Evolutionary conservation across 2,329 filamentous ascomycete species (phyloP), one percentile per base, ranked within the genome.

Genomic region (Eutypella sp.): DNA sequence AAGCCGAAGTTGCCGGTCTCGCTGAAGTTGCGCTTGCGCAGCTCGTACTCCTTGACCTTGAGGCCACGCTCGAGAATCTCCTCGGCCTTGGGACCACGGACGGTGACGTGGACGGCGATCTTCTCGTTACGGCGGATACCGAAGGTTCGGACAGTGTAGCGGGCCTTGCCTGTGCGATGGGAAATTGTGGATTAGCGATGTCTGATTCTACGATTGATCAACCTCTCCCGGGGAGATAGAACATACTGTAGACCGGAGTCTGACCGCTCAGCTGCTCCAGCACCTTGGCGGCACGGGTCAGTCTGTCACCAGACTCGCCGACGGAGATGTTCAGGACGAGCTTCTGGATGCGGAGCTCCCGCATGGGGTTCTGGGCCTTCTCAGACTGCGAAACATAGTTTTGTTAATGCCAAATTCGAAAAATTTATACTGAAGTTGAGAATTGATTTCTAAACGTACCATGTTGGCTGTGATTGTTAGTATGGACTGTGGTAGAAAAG

Each of bases 71-170:
- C 93, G 70, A 99, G 87, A 69, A 99, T 99, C 79, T 99, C 93
- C 84, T 99, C 93, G 56, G 93, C 93, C 87, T 82, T 96, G 76
- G 93, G 91, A 70, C 93, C 93, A 73, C 93, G 93, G 78, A 99
- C 91, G 70, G 93, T 99, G 71, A 99, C 93, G 82, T 99, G 93
- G 63, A 99, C 93, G 61, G 93, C 80, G 70, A 99, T 99, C 88
- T 96, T 97, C 76, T 99, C 93, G 87, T 99, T 99, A 90, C 93
- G 92, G 75, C 93, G 92, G 84, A 99, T 99, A 86, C 93, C 93
- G 78, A 99, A 99, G 71, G 92, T 97, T 81, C 93, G 92, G 84
- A 99, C 93, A 64, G 93, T 99, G 86, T 97, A 99, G 71, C 93
- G 89, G 75, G 93, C 93, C 88, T 99, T 99, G 90, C 87, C 88